Conservation (phyloP, 2,329 filamentous ascomycete genomes). For the Pestalotiopsis fici region DNA sequence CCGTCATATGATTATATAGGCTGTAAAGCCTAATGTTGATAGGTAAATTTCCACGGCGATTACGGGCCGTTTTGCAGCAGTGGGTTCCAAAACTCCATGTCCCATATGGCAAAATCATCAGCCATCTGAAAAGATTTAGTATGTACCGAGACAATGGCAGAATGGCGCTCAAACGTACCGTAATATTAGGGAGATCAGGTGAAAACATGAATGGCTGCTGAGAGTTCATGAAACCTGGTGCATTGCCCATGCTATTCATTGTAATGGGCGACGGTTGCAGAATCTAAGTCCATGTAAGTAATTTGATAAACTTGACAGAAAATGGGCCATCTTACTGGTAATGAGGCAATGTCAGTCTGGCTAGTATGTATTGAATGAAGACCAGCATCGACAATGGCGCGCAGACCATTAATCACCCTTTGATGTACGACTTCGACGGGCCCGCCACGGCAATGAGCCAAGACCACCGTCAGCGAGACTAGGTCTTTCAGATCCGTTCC, state of each 20-base stretch:
- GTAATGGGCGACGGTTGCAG: conserved; percentile 11
- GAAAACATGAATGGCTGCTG: conserved; percentile 23
- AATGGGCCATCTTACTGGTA: conserved; percentile 24
- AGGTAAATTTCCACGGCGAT: background rate
- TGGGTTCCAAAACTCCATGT: conserved; percentile 31
- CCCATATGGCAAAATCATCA: conserved; percentile 29
- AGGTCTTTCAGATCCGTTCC: conserved; percentile 53
- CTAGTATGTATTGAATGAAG: conserved; percentile 44
- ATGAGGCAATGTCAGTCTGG: conserved; percentile 35
- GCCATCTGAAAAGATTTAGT: conserved; percentile 15
- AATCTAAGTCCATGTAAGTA: background rate
- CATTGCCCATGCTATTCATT: conserved; percentile 20
- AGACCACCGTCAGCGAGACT: conserved; percentile 47
- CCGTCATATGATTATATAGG: background rate
- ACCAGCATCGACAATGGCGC: conserved; percentile 44
- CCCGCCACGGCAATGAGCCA: conserved; percentile 43
- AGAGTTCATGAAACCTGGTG: conserved; percentile 19
- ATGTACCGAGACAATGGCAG: background rate
- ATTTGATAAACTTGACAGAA: background rate
- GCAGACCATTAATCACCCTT: conserved; percentile 41
- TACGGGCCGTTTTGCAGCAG: conserved; percentile 14
- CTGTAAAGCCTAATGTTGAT: background rate
- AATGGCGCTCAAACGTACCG: conserved; percentile 16
- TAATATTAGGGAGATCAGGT: conserved; percentile 21
- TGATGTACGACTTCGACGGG: conserved; percentile 41